Conservation (phyloP, 495 filamentous ascomycete genomes). For the Poronia punctata region DNA sequence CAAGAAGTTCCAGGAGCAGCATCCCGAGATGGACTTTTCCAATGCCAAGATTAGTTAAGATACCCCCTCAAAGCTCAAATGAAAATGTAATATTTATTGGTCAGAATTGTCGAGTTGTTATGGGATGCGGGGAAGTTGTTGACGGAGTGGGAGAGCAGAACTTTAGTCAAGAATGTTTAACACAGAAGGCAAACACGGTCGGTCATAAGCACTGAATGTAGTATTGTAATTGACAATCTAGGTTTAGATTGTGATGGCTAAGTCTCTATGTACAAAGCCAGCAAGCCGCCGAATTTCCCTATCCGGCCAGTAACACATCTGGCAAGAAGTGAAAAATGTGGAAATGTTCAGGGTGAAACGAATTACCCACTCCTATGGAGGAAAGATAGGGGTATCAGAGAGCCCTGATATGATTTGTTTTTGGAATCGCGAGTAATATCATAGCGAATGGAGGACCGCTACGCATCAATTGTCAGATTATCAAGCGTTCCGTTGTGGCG, state of each 20-base stretch:
- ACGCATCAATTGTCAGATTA: conserved; percentile 47
- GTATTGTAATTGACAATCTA: too few relatives aligned
- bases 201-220: too few relatives aligned
- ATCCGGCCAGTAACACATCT: too few relatives aligned
- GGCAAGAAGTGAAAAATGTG: too few relatives aligned
- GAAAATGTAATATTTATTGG: background rate
- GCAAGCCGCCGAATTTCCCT: background rate
- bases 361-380: conserved; percentile 45
- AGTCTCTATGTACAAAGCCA: background rate
- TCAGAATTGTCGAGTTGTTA: too few relatives aligned
- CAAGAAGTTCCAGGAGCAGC: conserved; percentile 75
- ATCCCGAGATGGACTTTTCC: conserved; percentile 75
- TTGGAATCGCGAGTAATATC: conserved; percentile 49
- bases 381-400: conserved; percentile 51
- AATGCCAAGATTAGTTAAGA: conserved; percentile 65
- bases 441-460: conserved; percentile 46
- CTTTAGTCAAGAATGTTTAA: too few relatives aligned
- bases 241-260: too few relatives aligned
- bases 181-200: too few relatives aligned
- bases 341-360: conserved; percentile 54
- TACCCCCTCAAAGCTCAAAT: background rate
- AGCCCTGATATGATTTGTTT: conserved; percentile 43
- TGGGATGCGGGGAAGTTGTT: too few relatives aligned
- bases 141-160: too few relatives aligned
- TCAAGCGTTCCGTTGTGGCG: conserved; percentile 33